Conservation (phyloP, 768 basidiomycete species). For the Vararia minispora region DNA sequence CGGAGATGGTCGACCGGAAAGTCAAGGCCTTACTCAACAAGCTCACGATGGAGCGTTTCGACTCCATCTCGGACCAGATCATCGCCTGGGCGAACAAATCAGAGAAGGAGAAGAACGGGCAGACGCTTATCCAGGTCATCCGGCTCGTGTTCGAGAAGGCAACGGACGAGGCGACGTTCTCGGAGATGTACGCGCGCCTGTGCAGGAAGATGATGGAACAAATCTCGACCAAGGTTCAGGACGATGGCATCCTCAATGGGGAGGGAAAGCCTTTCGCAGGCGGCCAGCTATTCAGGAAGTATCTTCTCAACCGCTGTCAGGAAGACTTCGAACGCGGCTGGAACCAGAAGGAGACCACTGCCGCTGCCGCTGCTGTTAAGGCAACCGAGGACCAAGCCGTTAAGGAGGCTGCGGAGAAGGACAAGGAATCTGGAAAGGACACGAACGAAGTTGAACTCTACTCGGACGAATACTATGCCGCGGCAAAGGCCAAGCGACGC, state of each 20-base stretch:
- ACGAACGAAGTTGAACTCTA: conserved; percentile 65
- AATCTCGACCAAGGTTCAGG: conserved; percentile 79
- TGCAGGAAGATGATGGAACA: conserved; percentile 95
- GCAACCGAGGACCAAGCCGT: conserved; percentile 77
- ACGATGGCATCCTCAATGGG: conserved; percentile 69
- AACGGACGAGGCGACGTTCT: conserved; percentile 91
- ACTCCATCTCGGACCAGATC: conserved; percentile 91
- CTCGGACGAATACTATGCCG: conserved; percentile 93
- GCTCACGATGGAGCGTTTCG: conserved; percentile 94
- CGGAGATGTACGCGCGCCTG: conserved; percentile 93
- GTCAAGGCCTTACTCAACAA: conserved; percentile 90
- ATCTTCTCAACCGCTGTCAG: conserved; percentile 92
- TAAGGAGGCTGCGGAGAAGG: conserved; percentile 53
- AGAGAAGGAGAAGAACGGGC: conserved; percentile 84
- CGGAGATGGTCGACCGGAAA: conserved; percentile 85
- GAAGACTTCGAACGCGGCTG: conserved; percentile 97
- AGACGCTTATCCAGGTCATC: conserved; percentile 93
- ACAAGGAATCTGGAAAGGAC: conserved; percentile 22
- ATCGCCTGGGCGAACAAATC: conserved; percentile 92
- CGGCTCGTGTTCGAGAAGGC: conserved; percentile 95
- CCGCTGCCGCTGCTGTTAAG: conserved; percentile 78
- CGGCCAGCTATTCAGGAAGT: conserved; percentile 92
- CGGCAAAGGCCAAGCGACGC: conserved; percentile 94
- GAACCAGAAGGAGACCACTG: conserved; percentile 79
- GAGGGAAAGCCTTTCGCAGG: conserved; percentile 89